Base-by-base conservation (phyloP, 768 basidiomycete species). In the Mycena galericulata region DNA sequence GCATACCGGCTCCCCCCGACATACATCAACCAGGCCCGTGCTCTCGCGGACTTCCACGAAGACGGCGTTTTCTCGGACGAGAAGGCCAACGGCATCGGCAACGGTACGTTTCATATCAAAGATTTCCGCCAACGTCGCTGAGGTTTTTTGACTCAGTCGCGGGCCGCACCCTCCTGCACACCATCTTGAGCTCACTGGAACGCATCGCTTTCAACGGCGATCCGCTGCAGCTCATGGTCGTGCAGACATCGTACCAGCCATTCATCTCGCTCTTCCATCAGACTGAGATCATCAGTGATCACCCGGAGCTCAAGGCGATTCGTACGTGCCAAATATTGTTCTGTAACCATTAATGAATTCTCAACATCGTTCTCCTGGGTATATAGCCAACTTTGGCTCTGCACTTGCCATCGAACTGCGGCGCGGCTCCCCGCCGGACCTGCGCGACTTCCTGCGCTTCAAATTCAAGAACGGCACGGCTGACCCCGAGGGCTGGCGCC, bases 261-360 rank as follows among this genome's bases (percentile, higher is more conserved):
- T 94, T 97, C 87, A 90, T 96, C 75, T 95, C 93, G 5, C 85
- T 96, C 78, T 92, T 96, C 88, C 88, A 90, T 76, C 87, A 92
- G 79, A 88, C 93, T 22, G 92, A 91, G 63, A 80, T 91, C 62
- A 72, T 79, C 71, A 81, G 86, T 68, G 79, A 85, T 29, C 79
- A 89, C 75, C 90, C 92, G 1, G 86, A 90, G 60, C 78, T 91
- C 70, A 79, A 81, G 54, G 88, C 83, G 45, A 86, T 94, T 69
- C 91, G 92, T 93, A 75, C 76, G 92, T 88, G 15, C 27, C 14
- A n/a, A n/a, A n/a, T n/a, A n/a, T n/a, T n/a, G n/a, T n/a, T n/a
- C n/a, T n/a, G n/a, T n/a, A n/a, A n/a, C n/a, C n/a, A n/a, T n/a
- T n/a, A n/a, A n/a, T n/a, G n/a, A n/a, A n/a, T n/a, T n/a, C n/a